These are phyloP conservation scores for Glaciozyma martinii DNA, from an alignment of 768 basidiomycete genomes.

Conservation along the genomic window DNA sequence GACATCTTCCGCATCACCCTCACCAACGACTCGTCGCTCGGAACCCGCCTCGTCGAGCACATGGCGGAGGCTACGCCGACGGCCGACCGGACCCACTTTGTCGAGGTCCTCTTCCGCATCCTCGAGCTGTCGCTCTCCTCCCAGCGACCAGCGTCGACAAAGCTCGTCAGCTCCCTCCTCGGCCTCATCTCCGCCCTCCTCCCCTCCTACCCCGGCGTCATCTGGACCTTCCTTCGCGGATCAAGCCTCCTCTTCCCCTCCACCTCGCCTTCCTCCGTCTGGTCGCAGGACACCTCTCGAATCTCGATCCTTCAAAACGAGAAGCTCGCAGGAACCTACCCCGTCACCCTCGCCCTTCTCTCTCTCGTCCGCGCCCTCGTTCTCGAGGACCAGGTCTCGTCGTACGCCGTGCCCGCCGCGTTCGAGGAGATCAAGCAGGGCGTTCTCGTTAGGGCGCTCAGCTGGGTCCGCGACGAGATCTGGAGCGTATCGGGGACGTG, in stretches of 20 bases:
- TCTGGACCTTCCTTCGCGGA: conserved; percentile 80
- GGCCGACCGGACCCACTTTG: conserved; percentile 57
- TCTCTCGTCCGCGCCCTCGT: conserved; percentile 67
- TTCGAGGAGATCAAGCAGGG: conserved; percentile 71
- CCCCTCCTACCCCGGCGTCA: conserved; percentile 65
- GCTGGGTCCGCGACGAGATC: conserved; percentile 73
- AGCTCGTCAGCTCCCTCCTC: conserved; percentile 46
- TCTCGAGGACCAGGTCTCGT: conserved; percentile 57
- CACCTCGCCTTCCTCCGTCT: neutral
- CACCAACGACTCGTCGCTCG: conserved; percentile 54
- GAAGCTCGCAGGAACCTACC: conserved; percentile 62
- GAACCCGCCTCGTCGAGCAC: conserved; percentile 57
- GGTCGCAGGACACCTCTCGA: conserved; percentile 5
- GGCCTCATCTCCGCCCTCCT: conserved; percentile 70
- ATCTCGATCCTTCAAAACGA: conserved; percentile 56
- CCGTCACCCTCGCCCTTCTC: conserved; percentile 70
- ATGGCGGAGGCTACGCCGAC: conserved; percentile 52
- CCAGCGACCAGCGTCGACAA: neutral
- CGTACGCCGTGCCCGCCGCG: conserved; percentile 40
- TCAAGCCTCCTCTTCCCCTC: conserved; percentile 63
- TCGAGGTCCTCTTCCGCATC: conserved; percentile 70
- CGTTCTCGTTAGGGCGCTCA: conserved; percentile 65
- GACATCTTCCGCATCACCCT: conserved; percentile 72
- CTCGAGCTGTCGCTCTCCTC: conserved; percentile 63
- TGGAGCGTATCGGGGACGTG: conserved; percentile 80